A percentile compares a stretch with the other conserved stretches of the same genome.
phyloP scores from a whole-genome alignment of 202 grass and related monocot species.

The Brachypodium distachyon region DNA sequence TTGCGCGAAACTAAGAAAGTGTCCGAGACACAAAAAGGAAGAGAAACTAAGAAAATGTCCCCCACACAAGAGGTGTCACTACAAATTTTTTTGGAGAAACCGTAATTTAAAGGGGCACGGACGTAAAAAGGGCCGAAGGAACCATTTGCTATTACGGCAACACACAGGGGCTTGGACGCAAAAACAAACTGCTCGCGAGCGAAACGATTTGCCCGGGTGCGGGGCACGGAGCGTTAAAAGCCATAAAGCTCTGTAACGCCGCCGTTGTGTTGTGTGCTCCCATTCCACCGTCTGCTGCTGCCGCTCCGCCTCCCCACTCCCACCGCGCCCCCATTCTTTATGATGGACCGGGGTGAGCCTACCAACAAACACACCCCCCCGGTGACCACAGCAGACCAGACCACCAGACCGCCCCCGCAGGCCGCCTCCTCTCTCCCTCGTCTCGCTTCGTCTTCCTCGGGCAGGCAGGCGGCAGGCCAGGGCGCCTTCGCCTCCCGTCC shows the following conservation, averaged over 20 bases:
- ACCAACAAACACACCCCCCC: slow-evolving; percentile 27
- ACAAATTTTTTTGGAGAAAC: no score
- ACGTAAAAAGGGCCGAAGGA: not conserved
- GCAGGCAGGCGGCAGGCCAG: not conserved
- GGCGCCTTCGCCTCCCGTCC: no score
- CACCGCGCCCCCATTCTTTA: slow-evolving; percentile 44
- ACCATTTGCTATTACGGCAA: not conserved
- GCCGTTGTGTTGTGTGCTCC: slow-evolving; percentile 31
- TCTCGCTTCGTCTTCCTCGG: not conserved
- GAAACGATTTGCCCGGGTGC: no score
- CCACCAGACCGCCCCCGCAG: not conserved
- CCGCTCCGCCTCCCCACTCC: not conserved
- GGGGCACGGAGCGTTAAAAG: slow-evolving; percentile 6
- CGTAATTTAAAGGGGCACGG: not conserved
- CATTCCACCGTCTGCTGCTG: not conserved
- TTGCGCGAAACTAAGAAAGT: no score
- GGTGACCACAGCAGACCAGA: not conserved
- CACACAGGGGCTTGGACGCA: rapidly evolving
- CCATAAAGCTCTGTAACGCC: slow-evolving; percentile 50
- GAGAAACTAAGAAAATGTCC: no score
- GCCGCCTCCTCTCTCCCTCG: not conserved
- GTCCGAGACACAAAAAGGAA: no score
- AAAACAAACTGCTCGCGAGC: no score
- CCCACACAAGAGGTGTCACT: no score
- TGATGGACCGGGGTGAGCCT: slow-evolving; percentile 35